These are phyloP conservation scores for Cladosporium phlei DNA, from an alignment of 2,329 filamentous ascomycete genomes.

Conservation along the genomic window DNA sequence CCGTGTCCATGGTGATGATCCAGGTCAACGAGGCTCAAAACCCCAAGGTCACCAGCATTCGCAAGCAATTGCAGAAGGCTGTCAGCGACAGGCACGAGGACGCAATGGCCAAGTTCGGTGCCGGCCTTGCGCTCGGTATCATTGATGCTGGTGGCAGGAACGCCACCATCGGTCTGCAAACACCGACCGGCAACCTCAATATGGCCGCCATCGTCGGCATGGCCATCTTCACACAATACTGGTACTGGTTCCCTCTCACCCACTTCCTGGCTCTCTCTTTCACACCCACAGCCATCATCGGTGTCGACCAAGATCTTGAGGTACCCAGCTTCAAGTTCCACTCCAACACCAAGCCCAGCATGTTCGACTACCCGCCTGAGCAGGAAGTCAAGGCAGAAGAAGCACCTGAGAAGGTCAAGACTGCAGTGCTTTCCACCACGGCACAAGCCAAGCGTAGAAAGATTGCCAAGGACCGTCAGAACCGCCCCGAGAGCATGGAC, in stretches of 20 bases:
- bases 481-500: constrained; percentile 91
- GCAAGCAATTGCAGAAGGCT: constrained; percentile 91
- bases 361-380: constrained; percentile 97
- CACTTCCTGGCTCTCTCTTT: constrained; percentile 96
- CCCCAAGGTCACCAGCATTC: constrained; percentile 84
- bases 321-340: constrained; percentile 93
- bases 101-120: constrained; percentile 98
- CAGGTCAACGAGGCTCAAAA: constrained; percentile 99
- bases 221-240: constrained; percentile 98
- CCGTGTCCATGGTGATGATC: constrained; percentile 97
- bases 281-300: constrained; percentile 93
- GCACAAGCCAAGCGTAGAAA: constrained; percentile 94
- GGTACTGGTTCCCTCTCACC: constrained; percentile 99
- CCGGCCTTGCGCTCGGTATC: constrained; percentile 87
- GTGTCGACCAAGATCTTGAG: constrained; percentile 86
- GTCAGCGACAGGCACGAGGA: constrained; percentile 93
- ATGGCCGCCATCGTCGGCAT: constrained; percentile 98
- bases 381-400: constrained; percentile 93
- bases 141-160: constrained; percentile 97
- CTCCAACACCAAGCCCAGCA: constrained; percentile 86
- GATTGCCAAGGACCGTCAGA: constrained; percentile 87
- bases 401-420: constrained; percentile 87
- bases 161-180: constrained; percentile 96
- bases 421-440: constrained; percentile 91
- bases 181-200: constrained; percentile 95